Conservation (phyloP, 2,329 filamentous ascomycete species). For the Microsporum audouinii region DNA sequence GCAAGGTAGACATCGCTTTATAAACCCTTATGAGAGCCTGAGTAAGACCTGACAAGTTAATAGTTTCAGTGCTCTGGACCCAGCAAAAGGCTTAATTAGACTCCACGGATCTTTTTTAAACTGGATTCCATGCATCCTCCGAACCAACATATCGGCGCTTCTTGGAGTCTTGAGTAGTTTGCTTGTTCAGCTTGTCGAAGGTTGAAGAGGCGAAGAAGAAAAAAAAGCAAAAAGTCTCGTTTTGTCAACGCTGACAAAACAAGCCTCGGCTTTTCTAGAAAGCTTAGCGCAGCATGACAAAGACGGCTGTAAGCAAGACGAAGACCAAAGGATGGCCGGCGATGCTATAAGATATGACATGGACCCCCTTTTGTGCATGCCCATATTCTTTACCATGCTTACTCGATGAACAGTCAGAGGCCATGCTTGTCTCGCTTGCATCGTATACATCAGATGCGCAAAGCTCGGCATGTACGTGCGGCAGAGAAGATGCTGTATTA, state of each 20-base stretch:
- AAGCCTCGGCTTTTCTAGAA: neutral
- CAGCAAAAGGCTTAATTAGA: neutral
- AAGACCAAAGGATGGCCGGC: neutral
- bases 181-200: neutral
- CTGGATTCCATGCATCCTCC: neutral
- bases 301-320: neutral
- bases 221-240: neutral
- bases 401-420: neutral
- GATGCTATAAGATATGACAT: neutral
- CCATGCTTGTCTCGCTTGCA: neutral
- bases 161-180: neutral
- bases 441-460: neutral
- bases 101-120: neutral
- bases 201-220: neutral
- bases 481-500: neutral
- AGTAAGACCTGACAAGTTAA: neutral
- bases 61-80: neutral
- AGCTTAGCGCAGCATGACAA: neutral
- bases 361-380: neutral
- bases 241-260: neutral
- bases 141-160: neutral
- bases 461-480: neutral
- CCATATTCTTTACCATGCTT: neutral
- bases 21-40: neutral
- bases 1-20: neutral